phyloP scores from a whole-genome alignment of 768 basidiomycete genomes.

The Suillus occidentalis region DNA sequence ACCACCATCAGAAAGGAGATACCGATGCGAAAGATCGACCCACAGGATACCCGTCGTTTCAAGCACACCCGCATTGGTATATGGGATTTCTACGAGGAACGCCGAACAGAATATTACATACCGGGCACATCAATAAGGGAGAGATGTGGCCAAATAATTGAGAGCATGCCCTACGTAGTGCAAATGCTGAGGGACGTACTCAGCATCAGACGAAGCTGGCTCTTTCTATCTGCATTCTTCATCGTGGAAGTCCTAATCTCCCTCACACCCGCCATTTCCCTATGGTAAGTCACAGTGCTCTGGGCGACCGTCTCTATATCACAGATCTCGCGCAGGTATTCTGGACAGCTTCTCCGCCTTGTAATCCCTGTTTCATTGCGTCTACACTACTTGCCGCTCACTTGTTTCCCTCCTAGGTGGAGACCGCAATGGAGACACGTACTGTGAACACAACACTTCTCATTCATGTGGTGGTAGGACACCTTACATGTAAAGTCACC shows the following conservation, averaged over 20 bases:
- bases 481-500: no score
- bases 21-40: neutral
- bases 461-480: no score
- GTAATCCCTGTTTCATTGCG: no score
- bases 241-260: slow-evolving; percentile 42
- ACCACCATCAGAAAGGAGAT: no score
- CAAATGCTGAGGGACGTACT: slow-evolving; percentile 63
- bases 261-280: slow-evolving; percentile 58
- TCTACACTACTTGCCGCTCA: no score
- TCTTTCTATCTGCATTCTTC: slow-evolving; percentile 49
- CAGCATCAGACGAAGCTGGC: slow-evolving; percentile 49
- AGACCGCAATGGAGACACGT: no score
- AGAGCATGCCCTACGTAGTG: slow-evolving; percentile 60
- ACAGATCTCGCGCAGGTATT: no score
- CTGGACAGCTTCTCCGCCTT: no score
- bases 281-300: slow-evolving; percentile 47
- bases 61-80: slow-evolving; percentile 51
- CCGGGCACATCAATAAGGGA: slow-evolving; percentile 47
- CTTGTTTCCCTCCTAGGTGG: no score
- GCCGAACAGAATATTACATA: slow-evolving; percentile 34
- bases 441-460: no score
- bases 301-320: neutral
- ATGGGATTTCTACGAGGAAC: slow-evolving; percentile 73
- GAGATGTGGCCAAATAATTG: slow-evolving; percentile 44
- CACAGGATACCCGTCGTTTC: neutral